Evolutionary conservation across 2,329 filamentous ascomycete genomes (phyloP).

Genomic region (Diaporthe citri): DNA sequence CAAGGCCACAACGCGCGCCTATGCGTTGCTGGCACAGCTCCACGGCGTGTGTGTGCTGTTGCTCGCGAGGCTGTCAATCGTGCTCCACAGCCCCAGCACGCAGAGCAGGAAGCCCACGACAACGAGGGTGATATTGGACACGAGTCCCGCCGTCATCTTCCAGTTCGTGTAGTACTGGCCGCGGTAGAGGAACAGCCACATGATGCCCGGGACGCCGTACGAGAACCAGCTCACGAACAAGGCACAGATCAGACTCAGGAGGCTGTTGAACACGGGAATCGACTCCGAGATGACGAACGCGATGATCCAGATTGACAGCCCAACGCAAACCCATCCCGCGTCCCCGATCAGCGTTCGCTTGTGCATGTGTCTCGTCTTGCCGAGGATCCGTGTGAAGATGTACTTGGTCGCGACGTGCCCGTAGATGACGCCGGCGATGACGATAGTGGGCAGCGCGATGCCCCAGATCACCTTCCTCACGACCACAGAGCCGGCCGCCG

Average conservation of each 20-base stretch:
- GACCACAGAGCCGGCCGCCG: conserved; percentile 64
- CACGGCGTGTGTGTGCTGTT: conserved; percentile 51
- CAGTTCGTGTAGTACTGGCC: conserved; percentile 53
- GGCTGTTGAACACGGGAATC: conserved; percentile 76
- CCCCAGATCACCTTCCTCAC: conserved; percentile 76
- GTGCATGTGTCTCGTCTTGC: conserved; percentile 67
- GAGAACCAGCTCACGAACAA: conserved; percentile 79
- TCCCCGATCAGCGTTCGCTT: conserved; percentile 64
- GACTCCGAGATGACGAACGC: conserved; percentile 78
- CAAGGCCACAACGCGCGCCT: neutral
- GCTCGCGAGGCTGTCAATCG: conserved; percentile 51
- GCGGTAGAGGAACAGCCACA: conserved; percentile 62
- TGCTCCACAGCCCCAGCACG: conserved; percentile 55
- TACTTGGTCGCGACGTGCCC: conserved; percentile 76
- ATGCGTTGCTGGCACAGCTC: conserved; percentile 51
- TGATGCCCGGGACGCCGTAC: conserved; percentile 60
- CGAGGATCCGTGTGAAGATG: conserved; percentile 74
- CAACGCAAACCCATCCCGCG: conserved; percentile 70
- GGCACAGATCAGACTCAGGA: conserved; percentile 73
- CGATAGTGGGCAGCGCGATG: conserved; percentile 76
- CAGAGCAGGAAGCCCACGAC: conserved; percentile 53
- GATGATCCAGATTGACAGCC: conserved; percentile 67
- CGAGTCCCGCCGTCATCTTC: conserved; percentile 50
- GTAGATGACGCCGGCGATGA: conserved; percentile 79
- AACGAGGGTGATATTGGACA: conserved; percentile 49